Percentiles rank a stretch among this genome's conserved stretches.
These are phyloP conservation scores for Wickerhamiella azymoides DNA, from an alignment of 805 yeast species.

Conservation along the genomic window DNA sequence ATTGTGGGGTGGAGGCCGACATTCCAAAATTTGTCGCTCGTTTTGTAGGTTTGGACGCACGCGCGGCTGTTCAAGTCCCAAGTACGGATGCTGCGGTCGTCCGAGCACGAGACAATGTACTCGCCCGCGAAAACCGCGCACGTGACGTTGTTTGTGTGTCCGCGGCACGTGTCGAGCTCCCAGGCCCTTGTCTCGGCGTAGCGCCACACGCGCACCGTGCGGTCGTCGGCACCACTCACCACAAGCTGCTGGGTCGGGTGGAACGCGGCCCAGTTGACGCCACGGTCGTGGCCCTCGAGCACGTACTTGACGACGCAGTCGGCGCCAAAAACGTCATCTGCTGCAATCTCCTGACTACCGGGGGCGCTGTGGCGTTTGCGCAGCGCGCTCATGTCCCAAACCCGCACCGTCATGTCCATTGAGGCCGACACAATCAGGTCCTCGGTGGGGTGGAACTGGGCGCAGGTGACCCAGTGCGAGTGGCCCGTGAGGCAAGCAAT, in stretches of 20 bases:
- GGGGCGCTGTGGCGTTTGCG: constrained; percentile 90
- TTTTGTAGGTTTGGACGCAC: constrained; percentile 83
- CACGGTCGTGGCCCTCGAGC: constrained; percentile 94
- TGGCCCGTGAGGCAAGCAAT: constrained; percentile 96
- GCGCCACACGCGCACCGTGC: constrained; percentile 92
- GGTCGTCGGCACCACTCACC: constrained; percentile 92
- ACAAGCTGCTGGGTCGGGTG: constrained; percentile 93
- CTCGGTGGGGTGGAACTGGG: constrained; percentile 92
- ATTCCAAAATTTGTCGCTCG: constrained; percentile 95
- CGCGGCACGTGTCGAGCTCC: constrained; percentile 98
- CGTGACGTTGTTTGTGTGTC: constrained; percentile 88
- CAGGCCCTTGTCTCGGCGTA: constrained; percentile 96
- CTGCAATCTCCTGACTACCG: constrained; percentile 1
- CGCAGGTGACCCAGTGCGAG: constrained; percentile 96
- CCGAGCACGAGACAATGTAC: constrained; percentile 81
- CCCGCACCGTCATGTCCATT: constrained; percentile 95
- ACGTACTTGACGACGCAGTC: constrained; percentile 91
- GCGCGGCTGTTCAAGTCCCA: constrained; percentile 95
- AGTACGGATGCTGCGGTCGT: constrained; percentile 88
- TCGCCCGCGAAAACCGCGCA: constrained; percentile 85
- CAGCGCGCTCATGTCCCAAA: constrained; percentile 94
- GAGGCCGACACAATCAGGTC: constrained; percentile 92
- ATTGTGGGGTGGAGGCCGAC: constrained; percentile 78
- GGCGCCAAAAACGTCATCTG: constrained; percentile 72
- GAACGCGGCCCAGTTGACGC: constrained; percentile 97